Evolutionary conservation across 208 protist species (phyloP).

Genomic region (Leishmania aethiopica): DNA sequence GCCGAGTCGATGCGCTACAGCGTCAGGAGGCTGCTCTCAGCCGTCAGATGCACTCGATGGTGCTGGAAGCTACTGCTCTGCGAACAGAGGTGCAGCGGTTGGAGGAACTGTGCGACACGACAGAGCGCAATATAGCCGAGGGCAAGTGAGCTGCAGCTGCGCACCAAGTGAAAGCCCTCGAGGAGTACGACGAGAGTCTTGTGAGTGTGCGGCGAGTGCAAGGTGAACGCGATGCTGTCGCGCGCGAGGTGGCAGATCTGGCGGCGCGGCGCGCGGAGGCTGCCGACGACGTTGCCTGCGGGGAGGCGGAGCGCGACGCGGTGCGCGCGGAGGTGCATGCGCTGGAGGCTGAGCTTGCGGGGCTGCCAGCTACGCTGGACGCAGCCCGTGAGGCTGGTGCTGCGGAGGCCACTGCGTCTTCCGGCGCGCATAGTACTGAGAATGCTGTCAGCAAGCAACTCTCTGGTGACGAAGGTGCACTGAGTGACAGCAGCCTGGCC

Average conservation of each 20-base stretch:
- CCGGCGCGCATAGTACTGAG: neutral
- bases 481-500: neutral
- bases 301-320: neutral
- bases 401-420: neutral
- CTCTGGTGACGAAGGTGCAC: neutral
- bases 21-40: neutral
- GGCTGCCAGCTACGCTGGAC: slow-evolving; percentile 19
- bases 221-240: neutral
- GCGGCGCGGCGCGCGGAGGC: slow-evolving; percentile 1
- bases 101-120: neutral
- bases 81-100: neutral
- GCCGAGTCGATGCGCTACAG: neutral
- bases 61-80: neutral
- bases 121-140: neutral
- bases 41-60: neutral
- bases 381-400: neutral
- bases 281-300: neutral
- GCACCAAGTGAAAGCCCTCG: neutral
- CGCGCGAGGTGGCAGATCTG: neutral
- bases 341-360: slow-evolving; percentile 6
- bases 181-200: slow-evolving; percentile 8
- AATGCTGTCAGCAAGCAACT: neutral
- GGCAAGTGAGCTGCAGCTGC: neutral
- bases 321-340: slow-evolving; percentile 2
- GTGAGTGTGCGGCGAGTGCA: neutral